Evolutionary conservation across 2,329 filamentous ascomycete genomes (phyloP).

Genomic region (Fusarium siculi): DNA sequence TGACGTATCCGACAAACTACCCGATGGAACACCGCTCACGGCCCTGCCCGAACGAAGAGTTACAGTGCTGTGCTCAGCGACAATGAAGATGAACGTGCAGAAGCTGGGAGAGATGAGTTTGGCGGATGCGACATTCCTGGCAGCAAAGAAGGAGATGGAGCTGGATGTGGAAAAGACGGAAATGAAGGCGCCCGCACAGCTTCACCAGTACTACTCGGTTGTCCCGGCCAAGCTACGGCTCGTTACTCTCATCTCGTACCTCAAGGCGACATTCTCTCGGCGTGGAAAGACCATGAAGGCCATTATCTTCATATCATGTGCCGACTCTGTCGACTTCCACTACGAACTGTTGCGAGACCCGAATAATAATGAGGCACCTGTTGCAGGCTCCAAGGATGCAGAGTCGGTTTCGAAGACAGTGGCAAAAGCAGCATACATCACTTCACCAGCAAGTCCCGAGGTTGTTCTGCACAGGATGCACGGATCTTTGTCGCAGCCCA

Average conservation of each 20-base stretch:
- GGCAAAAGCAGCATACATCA: slow-evolving; percentile 76
- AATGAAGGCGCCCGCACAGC: slow-evolving; percentile 84
- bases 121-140: slow-evolving; percentile 89
- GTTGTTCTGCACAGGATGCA: slow-evolving; percentile 89
- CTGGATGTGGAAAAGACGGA: slow-evolving; percentile 63
- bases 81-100: slow-evolving; percentile 97
- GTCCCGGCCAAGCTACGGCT: slow-evolving; percentile 90
- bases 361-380: slow-evolving; percentile 43
- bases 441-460: slow-evolving; percentile 75
- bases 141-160: slow-evolving; percentile 67
- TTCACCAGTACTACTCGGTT: slow-evolving; percentile 91
- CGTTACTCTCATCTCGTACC: slow-evolving; percentile 83
- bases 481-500: slow-evolving; percentile 87
- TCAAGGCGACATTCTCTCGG: slow-evolving; percentile 88
- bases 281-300: slow-evolving; percentile 95
- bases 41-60: slow-evolving; percentile 80
- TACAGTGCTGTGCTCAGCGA: slow-evolving; percentile 94
- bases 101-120: slow-evolving; percentile 93
- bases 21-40: slow-evolving; percentile 67
- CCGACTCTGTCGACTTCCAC: slow-evolving; percentile 96
- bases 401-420: slow-evolving; percentile 67
- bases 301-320: slow-evolving; percentile 96
- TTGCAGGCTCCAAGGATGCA: slow-evolving; percentile 46
- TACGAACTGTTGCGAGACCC: slow-evolving; percentile 78
- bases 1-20: slow-evolving; percentile 66